These are phyloP conservation scores for Ophiostoma montium DNA, from an alignment of 2,329 filamentous ascomycete species.

Conservation along the genomic window DNA sequence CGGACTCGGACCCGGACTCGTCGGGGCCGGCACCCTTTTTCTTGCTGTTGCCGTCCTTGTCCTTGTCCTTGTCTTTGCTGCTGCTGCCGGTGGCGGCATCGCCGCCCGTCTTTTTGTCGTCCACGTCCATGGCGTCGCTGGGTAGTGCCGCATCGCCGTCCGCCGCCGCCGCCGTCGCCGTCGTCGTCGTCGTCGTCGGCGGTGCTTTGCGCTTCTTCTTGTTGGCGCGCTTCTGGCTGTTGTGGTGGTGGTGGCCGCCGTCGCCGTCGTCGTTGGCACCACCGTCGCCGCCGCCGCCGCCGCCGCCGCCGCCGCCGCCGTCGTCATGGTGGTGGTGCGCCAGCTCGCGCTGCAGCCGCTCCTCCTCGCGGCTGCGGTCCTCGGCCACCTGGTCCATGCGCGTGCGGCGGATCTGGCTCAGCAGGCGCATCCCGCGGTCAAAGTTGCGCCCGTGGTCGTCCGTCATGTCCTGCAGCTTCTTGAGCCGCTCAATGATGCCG, in stretches of 20 bases:
- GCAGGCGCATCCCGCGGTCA: slow-evolving; percentile 58
- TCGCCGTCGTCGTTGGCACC: no score
- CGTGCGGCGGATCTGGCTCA: slow-evolving; percentile 52
- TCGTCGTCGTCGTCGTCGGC: no score
- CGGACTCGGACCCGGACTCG: slow-evolving; percentile 22
- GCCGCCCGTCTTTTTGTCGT: slow-evolving; percentile 35
- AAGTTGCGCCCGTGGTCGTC: slow-evolving; percentile 53
- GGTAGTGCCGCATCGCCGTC: slow-evolving; percentile 27
- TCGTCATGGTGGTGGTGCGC: slow-evolving; percentile 32
- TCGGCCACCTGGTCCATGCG: slow-evolving; percentile 36
- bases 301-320: slow-evolving; percentile 17
- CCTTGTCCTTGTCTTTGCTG: slow-evolving; percentile 18
- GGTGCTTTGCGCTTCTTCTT: slow-evolving; percentile 68
- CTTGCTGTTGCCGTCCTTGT: neutral
- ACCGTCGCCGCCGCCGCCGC: no score
- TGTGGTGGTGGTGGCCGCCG: slow-evolving; percentile 19
- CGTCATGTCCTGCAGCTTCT: slow-evolving; percentile 50
- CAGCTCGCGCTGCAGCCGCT: slow-evolving; percentile 25
- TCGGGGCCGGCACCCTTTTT: slow-evolving; percentile 21
- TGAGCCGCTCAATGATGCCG: slow-evolving; percentile 48
- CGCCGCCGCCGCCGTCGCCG: slow-evolving; percentile 15
- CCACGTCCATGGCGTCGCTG: slow-evolving; percentile 41
- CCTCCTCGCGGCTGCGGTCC: slow-evolving; percentile 34
- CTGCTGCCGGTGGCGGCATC: slow-evolving; percentile 15
- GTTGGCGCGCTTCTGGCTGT: slow-evolving; percentile 39